Evolutionary conservation across 139 green algal genomes (phyloP).

Genomic region (Diplosphaera chodatii): DNA sequence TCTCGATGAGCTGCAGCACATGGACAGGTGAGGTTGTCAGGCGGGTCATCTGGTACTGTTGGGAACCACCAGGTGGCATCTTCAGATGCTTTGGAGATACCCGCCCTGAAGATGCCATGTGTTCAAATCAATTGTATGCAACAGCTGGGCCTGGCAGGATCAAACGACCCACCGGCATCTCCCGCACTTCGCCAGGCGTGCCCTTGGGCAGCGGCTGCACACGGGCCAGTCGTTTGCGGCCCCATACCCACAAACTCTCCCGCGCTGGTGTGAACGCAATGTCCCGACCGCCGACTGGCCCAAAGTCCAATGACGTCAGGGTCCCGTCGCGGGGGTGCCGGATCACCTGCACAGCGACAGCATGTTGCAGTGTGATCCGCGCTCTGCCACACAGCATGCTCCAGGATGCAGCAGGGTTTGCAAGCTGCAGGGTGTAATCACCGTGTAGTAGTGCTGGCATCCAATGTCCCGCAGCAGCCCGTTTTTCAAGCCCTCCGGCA

Average conservation of each 20-base stretch:
- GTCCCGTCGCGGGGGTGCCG: constrained; percentile 2
- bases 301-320: constrained; percentile 20
- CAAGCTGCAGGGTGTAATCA: background rate
- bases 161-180: background rate
- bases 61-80: no score
- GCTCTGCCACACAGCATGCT: no score
- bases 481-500: background rate
- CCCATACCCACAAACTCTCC: background rate
- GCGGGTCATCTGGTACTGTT: no score
- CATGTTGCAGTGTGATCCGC: no score
- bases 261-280: background rate
- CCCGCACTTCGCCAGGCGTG: background rate
- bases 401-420: no score
- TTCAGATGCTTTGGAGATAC: no score
- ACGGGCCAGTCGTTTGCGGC: background rate
- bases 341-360: background rate
- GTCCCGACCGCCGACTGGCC: constrained; percentile 3
- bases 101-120: no score
- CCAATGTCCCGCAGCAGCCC: constrained; percentile 9
- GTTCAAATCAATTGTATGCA: background rate
- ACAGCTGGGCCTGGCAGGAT: background rate
- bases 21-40: no score
- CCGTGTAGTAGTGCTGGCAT: constrained; percentile 13
- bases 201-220: background rate
- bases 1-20: constrained; percentile 9